Base-by-base conservation (phyloP, 2,329 filamentous ascomycete genomes). In the Annulohypoxylon truncatum region DNA sequence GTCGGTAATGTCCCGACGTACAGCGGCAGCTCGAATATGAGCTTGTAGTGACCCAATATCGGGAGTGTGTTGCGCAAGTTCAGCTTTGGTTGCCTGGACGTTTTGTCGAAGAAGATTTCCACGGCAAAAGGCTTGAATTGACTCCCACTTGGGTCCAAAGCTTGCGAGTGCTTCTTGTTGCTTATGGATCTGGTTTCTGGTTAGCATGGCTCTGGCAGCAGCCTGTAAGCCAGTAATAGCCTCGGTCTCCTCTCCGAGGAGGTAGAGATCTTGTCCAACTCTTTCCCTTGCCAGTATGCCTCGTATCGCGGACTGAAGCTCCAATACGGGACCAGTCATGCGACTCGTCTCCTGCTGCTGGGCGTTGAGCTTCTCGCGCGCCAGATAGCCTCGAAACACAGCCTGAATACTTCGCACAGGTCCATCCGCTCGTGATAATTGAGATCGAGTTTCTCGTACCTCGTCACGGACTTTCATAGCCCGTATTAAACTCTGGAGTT, bases 401-500 rank as follows among this genome's bases (percentile, higher is more conserved):
- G 88, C 86, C 76, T 91, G 89, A 48, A 93, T 85, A 69, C 88
- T 84, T 44, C 86, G 83, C 60, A 94, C 85, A 52, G 90, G 87
- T 57, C 87, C 87, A 69, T 84, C 86, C 55, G 86, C 90, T 65
- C 84, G 82, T 69, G 84, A 83, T 74, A 94, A 85, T 73, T 90
- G 85, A 75, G 83, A 84, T 77, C 78, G 83, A 70, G 83, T 80
- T 69, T 85, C 81, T 74, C 81, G 82, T 79, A 90, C 82, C 80
- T 89, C 82, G 69, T 85, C 79, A 67, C 89, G 86, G 68, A 83
- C 85, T 75, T 89, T 92, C 64, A 85, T 86, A 20, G 90, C 92
- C 73, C 92, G 85, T 75, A 93, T 87, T 48, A 97, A 83, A 77
- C 90, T 97, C 79, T 99, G 96, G 10, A 99, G 82, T 73, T 89